Evolutionary conservation across 1,284 basidiomycete genomes (phyloP).

Genomic region (Sanghuangporus baumii): DNA sequence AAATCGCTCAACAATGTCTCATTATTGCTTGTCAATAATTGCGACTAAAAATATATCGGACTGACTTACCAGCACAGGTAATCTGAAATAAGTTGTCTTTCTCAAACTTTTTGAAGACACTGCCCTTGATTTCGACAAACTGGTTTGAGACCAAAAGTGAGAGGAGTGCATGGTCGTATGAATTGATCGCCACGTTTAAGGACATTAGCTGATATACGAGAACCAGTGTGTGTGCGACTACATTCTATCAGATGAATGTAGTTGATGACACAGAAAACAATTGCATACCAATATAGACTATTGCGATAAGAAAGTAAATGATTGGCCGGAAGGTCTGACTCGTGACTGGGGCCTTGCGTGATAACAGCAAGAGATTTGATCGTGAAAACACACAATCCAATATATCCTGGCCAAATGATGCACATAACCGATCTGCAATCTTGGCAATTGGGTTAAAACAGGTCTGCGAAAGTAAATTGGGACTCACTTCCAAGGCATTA

Average conservation of each 20-base stretch:
- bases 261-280: background rate
- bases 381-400: constrained; percentile 95
- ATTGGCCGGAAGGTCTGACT: constrained; percentile 70
- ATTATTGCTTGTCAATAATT: background rate
- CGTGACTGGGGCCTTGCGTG: constrained; percentile 53
- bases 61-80: constrained; percentile 78
- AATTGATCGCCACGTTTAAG: constrained; percentile 97
- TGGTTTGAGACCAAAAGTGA: constrained; percentile 96
- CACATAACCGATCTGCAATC: constrained; percentile 94
- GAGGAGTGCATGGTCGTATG: constrained; percentile 93
- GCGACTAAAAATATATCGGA: background rate
- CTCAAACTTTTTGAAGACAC: constrained; percentile 99
- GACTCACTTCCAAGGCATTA: constrained; percentile 86
- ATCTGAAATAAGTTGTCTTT: constrained; percentile 99
- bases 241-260: background rate
- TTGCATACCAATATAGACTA: constrained; percentile 75
- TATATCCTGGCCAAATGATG: constrained; percentile 97
- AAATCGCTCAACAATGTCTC: constrained; percentile 98
- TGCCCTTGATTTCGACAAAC: constrained; percentile 99
- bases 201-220: constrained; percentile 96
- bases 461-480: constrained; percentile 1
- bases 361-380: constrained; percentile 79
- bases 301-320: constrained; percentile 80
- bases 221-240: constrained; percentile 88
- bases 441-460: constrained; percentile 28